Evolutionary conservation across 495 filamentous ascomycete genomes (phyloP).

Genomic region (Aspergillus avenaceus): DNA sequence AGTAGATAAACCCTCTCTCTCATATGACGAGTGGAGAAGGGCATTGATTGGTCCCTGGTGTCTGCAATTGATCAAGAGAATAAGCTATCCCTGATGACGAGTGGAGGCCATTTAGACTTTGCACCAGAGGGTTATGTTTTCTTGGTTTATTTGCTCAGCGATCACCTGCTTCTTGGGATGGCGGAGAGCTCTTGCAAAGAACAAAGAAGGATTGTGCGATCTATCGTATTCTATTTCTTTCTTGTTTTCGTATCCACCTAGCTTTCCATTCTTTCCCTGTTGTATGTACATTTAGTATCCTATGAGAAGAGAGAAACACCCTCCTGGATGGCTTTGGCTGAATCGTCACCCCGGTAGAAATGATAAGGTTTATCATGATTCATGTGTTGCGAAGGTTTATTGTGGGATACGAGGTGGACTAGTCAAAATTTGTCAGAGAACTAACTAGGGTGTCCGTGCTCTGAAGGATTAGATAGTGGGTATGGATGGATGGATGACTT

Average conservation of each 20-base stretch:
- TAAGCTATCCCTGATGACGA: slow-evolving; percentile 1
- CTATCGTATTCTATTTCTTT: too few species aligned
- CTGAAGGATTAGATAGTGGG: too few species aligned
- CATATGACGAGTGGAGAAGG: slow-evolving; percentile 3
- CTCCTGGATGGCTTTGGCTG: neutral
- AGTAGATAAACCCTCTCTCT: too few species aligned
- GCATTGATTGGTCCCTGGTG: neutral
- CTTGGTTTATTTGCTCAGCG: too few species aligned
- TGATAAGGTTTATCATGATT: neutral
- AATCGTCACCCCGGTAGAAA: neutral
- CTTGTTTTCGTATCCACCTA: too few species aligned
- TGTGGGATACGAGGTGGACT: neutral
- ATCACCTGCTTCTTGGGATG: too few species aligned
- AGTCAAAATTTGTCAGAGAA: too few species aligned
- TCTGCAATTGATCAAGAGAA: neutral
- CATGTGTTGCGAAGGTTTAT: neutral
- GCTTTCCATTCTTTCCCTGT: too few species aligned
- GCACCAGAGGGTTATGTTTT: neutral
- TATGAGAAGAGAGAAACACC: neutral
- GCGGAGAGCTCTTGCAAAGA: too few species aligned
- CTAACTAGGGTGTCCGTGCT: too few species aligned
- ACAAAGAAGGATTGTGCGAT: too few species aligned
- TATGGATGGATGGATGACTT: too few species aligned
- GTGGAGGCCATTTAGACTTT: neutral
- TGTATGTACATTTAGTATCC: neutral